Evolutionary conservation across 1,284 basidiomycete genomes (phyloP).

Genomic region (Cronartium ribicola): DNA sequence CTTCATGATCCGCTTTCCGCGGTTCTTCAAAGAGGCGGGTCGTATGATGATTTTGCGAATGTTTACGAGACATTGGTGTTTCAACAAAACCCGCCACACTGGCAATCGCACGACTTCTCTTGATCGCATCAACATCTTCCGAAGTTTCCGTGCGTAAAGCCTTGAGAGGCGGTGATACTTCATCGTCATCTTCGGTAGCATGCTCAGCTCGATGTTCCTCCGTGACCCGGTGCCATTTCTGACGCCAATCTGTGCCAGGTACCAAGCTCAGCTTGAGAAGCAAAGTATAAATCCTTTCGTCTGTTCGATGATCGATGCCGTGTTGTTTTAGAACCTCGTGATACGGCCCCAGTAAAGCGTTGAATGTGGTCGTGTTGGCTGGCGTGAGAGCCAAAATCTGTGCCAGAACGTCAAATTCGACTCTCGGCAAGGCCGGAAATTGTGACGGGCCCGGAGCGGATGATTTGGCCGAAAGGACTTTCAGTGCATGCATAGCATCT

Average conservation of each 20-base stretch:
- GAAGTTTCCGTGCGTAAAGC: background rate
- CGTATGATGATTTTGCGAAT: background rate
- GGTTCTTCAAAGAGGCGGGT: too few species aligned
- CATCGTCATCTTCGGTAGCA: background rate
- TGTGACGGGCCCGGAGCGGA: slow-evolving; percentile 1
- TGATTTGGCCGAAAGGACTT: background rate
- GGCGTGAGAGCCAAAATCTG: slow-evolving; percentile 24
- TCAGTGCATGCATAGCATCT: background rate
- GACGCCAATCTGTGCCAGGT: slow-evolving; percentile 35
- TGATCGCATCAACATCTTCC: background rate
- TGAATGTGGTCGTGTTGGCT: slow-evolving; percentile 35
- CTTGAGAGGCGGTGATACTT: background rate
- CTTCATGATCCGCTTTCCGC: too few species aligned
- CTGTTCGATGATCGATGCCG: slow-evolving; percentile 30
- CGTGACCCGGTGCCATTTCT: slow-evolving; percentile 26
- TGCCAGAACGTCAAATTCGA: slow-evolving; percentile 21
- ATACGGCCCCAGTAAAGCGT: slow-evolving; percentile 26
- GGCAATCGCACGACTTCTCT: background rate
- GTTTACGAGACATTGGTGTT: background rate
- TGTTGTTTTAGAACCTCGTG: slow-evolving; percentile 14
- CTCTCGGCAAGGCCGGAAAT: slow-evolving; percentile 9
- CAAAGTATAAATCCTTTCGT: slow-evolving; percentile 30
- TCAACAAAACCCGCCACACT: background rate
- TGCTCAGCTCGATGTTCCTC: background rate
- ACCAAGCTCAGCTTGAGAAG: slow-evolving; percentile 38